Evolutionary conservation across 805 yeast genomes (phyloP), one percentile per base, ranked within the genome.

Genomic region (Kurtzmaniella cleridarum): DNA sequence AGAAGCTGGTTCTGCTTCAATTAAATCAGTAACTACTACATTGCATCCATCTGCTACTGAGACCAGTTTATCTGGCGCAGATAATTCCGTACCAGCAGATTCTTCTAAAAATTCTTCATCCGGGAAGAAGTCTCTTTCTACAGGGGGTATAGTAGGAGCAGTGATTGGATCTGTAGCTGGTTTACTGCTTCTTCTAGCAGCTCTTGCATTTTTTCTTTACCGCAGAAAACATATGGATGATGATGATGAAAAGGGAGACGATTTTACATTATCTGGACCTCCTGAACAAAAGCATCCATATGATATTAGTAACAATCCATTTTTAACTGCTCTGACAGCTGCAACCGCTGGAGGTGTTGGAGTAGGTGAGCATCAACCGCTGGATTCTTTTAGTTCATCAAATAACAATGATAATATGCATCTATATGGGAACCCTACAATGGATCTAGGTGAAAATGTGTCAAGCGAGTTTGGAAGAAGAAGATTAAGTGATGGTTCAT

Each of bases 401-500:
- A 45, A 36, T 20, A 33, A 36, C 14, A 46, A 45, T 20, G 60
- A 54, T 17, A 57, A 55, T 30, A 38, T 35, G 31, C 13, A 33
- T 16, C 37, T 49, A 39, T 50, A 44, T 38, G 55, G 33, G 9
- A 40, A 35, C 11, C 34, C 43, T 17, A 27, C 16, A 11, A 37
- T 38, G n/a, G 47, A 41, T 27, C 34, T 39, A 16, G 42, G 41
- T 16, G 49, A 38, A 16, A 41, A 42, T 24, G 36, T 31, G 18
- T 31, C 46, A 14, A 54, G 61, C 12, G 73, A 60, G 40, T 53
- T 53, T 41, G 77, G 76, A 15, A 65, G 75, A 35, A 63, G 76
- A 44, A 64, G 78, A 43, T 62, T 76, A 42, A 73, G 79, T 50
- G 68, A 75, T 43, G 78, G 79, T 13, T 74, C 79, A 9, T 54